Percentiles rank a stretch among this genome's conserved stretches.
Evolutionary conservation across 352 stramenopile genomes (phyloP).

Genomic region (Pythium grandisporangium): DNA sequence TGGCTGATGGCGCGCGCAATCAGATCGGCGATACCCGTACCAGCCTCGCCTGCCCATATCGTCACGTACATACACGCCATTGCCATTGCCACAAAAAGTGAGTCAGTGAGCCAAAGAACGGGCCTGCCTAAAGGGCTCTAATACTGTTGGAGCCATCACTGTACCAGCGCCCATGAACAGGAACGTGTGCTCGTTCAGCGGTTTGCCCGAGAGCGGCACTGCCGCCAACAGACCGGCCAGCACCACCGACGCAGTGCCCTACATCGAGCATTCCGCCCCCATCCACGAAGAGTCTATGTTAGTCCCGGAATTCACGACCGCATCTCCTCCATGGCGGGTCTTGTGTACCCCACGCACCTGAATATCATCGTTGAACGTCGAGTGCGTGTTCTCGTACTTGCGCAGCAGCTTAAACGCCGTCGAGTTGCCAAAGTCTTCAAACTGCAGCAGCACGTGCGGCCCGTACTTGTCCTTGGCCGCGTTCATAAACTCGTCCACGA

Average conservation of each 20-base stretch:
- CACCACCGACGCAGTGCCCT: slow-evolving; percentile 63
- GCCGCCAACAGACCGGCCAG: slow-evolving; percentile 72
- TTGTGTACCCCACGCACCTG: too few species aligned
- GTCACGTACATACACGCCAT: too few species aligned
- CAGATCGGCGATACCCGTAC: slow-evolving; percentile 92
- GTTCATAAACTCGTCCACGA: slow-evolving; percentile 97
- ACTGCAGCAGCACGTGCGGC: slow-evolving; percentile 76
- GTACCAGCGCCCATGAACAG: slow-evolving; percentile 88
- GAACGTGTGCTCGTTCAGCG: slow-evolving; percentile 91
- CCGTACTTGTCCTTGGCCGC: slow-evolving; percentile 88
- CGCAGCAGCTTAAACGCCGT: slow-evolving; percentile 80
- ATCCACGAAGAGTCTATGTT: slow-evolving; percentile 16
- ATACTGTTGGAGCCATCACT: not conserved
- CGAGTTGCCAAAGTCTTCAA: slow-evolving; percentile 85
- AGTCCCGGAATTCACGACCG: too few species aligned
- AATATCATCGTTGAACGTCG: slow-evolving; percentile 97
- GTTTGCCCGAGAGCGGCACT: slow-evolving; percentile 59
- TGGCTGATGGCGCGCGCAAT: slow-evolving; percentile 88
- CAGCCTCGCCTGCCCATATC: slow-evolving; percentile 75
- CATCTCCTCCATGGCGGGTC: too few species aligned
- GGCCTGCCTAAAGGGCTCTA: too few species aligned
- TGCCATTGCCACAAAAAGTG: not conserved
- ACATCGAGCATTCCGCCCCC: too few species aligned
- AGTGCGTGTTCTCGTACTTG: slow-evolving; percentile 81
- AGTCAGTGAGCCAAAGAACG: not conserved